Evolutionary conservation across 2,329 filamentous ascomycete genomes (phyloP), one percentile per base, ranked within the genome.

Genomic region (Cercospora citrullina): DNA sequence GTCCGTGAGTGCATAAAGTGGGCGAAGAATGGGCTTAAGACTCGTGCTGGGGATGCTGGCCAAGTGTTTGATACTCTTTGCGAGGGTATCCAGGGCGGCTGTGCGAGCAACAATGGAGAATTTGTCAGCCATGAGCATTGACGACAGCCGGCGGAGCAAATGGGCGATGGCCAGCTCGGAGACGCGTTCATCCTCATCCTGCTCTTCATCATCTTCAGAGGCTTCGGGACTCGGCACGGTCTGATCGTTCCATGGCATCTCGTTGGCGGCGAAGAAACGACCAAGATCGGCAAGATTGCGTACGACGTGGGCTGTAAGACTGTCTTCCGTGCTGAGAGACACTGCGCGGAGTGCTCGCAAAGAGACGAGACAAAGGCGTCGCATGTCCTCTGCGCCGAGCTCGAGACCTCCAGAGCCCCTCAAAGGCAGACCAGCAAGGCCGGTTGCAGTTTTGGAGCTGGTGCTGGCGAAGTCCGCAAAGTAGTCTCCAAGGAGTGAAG

Each of bases 211-310:
- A 48, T 79, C 77, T 30, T 81, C 80, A 10, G 82, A 82, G 1
- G 82, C 80, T 10, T 55, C 60, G 31, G 58, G 81, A 0, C 83
- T 82, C 4, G 82, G 78, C 2, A 82, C 80, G 1, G 82, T 77
- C 16, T 77, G 70, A 1, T 79, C 81, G 4, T 78, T 80, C 82
- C 78, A 87, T 26, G 74, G 79, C 55, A 84, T 74, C 75, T 84
- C 82, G 71, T 89, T 91, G 36, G 85, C 85, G 14, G 85, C 85
- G 67, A 87, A 86, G 75, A 82, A 89, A 68, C 85, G 87, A 51
- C 89, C 92, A 0, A 99, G 83, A 83, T 96, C 96, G 42, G 94
- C 85, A 39, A 97, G 83, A 71, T 97, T 93, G 72, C 93, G 91
- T 4, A 92, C 88, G 12, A 89, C 89, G 77, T 96, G 92, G 51